Evolutionary conservation across 2,329 filamentous ascomycete genomes (phyloP).

Genomic region (Aspergillus pseudotamarii): DNA sequence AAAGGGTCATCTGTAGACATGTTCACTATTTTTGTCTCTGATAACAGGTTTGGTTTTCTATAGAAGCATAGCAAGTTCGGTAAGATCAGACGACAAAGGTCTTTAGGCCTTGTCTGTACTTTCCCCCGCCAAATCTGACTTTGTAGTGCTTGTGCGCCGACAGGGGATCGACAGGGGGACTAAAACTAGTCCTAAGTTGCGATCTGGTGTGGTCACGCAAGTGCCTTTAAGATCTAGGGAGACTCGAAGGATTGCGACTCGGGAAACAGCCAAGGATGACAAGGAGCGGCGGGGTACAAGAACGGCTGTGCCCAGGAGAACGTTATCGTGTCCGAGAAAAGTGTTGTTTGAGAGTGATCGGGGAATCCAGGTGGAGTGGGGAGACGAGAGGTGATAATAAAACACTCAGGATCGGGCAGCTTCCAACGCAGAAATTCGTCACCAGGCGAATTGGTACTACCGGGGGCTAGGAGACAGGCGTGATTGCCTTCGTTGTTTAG

Average conservation of each 20-base stretch:
- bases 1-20: slow-evolving; percentile 44
- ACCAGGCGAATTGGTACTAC: slow-evolving; percentile 4
- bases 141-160: slow-evolving; percentile 10
- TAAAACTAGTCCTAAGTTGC: slow-evolving; percentile 6
- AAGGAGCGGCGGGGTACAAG: not conserved
- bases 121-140: slow-evolving; percentile 15
- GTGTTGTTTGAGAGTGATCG: not conserved
- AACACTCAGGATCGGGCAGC: slow-evolving; percentile 1
- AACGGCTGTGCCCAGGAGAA: not conserved
- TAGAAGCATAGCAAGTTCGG: slow-evolving; percentile 37
- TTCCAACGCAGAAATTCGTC: not conserved
- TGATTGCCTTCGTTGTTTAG: slow-evolving; percentile 26
- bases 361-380: not conserved
- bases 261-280: not conserved
- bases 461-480: slow-evolving; percentile 11
- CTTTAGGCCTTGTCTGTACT: slow-evolving; percentile 17
- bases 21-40: slow-evolving; percentile 16
- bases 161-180: slow-evolving; percentile 26
- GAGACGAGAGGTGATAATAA: slow-evolving; percentile 4
- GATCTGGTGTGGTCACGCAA: not conserved
- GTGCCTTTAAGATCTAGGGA: not conserved
- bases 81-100: slow-evolving; percentile 16
- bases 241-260: not conserved
- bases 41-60: slow-evolving; percentile 6
- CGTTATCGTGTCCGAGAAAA: too few relatives aligned